Evolutionary conservation across 192 early-diverging fungal species (phyloP), one percentile per base, ranked within the genome.

Genomic region (Jimgerdemannia lactiflua): DNA sequence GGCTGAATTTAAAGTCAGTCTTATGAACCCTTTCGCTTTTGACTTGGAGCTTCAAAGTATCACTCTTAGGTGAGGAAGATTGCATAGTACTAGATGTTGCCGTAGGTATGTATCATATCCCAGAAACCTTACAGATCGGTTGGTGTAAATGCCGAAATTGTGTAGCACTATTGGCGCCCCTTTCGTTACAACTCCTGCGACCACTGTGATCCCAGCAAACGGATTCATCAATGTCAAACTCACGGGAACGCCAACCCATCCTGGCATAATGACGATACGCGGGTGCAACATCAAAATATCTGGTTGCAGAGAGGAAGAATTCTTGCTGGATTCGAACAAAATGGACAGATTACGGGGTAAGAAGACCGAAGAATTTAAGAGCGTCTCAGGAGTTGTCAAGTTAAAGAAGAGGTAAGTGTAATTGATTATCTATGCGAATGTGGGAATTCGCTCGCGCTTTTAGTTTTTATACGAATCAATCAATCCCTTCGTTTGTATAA

Each of bases 11-110:
- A 91, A 92, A 42, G 82, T 95, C 4, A 86, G 84, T 2, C 72
- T 95, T 14, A 86, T 90, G 0, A 95, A 95, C 79, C 92, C 93
- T 9, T 95, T 93, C 80, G 85, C 88, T 17, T 93, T 95, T 79
- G 93, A 94, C 74, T 70, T 95, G 42, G 93, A 94, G 29, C 77
- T 95, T 19, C 89, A 92, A 70, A 86, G 83, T 70, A 85, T 95
- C 42, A 74, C 78, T 19, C 70, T 94, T 0, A 88, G 86, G 83
- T 91, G 79, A 80, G 43, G 4, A 42, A 64, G 19, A 41, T 39
- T 4, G 10, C 59, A 68, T 10, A 19, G 42, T 69, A 43, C 68
- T n/a, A 39, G 18, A 40, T 74, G 19, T 10, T 42, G 76, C 4
- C 40, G 43, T 29, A 29, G 29, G 29, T 29, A 29, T 29, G 29